Conservation (phyloP, 2,329 filamentous ascomycete species). For the Pseudocercospora cruenta region DNA sequence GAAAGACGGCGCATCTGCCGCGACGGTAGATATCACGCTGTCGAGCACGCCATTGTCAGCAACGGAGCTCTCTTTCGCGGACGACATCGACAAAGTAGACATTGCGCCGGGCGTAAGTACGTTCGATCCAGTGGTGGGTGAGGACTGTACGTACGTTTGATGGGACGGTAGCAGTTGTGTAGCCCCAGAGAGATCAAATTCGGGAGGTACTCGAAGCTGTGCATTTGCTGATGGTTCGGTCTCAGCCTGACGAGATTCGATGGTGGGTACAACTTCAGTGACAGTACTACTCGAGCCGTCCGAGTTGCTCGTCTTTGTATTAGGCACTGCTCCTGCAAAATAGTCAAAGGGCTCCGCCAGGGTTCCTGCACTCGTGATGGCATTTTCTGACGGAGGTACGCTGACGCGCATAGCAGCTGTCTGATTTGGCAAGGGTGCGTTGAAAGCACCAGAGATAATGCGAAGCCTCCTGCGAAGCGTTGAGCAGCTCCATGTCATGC, state of each 20-base stretch:
- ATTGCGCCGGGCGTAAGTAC: conserved; percentile 21
- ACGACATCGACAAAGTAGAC: conserved; percentile 18
- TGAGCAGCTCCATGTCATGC: conserved; percentile 70
- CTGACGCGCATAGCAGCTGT: conserved; percentile 34
- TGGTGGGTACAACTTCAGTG: conserved; percentile 31
- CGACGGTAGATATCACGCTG: conserved; percentile 34
- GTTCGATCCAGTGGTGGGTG: conserved; percentile 14
- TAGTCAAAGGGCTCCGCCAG: conserved; percentile 34
- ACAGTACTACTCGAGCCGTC: conserved; percentile 17
- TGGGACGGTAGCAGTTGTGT: conserved; percentile 30
- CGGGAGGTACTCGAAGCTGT: conserved; percentile 11
- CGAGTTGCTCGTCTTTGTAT: conserved; percentile 12
- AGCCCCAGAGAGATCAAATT: conserved; percentile 26
- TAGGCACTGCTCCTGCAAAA: conserved; percentile 27
- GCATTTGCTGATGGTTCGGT: neutral
- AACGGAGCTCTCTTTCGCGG: conserved; percentile 17
- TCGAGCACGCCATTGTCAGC: conserved; percentile 23
- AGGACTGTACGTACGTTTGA: conserved; percentile 33
- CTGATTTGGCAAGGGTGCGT: conserved; percentile 24
- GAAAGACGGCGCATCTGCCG: conserved; percentile 59
- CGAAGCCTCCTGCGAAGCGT: conserved; percentile 71
- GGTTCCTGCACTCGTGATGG: neutral
- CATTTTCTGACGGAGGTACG: conserved; percentile 21
- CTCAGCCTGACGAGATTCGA: conserved; percentile 22
- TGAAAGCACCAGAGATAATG: conserved; percentile 62